Percentiles rank a stretch among this genome's conserved stretches.
phyloP scores from a whole-genome alignment of 1,284 basidiomycete genomes.

The Ceratobasidium sp. region DNA sequence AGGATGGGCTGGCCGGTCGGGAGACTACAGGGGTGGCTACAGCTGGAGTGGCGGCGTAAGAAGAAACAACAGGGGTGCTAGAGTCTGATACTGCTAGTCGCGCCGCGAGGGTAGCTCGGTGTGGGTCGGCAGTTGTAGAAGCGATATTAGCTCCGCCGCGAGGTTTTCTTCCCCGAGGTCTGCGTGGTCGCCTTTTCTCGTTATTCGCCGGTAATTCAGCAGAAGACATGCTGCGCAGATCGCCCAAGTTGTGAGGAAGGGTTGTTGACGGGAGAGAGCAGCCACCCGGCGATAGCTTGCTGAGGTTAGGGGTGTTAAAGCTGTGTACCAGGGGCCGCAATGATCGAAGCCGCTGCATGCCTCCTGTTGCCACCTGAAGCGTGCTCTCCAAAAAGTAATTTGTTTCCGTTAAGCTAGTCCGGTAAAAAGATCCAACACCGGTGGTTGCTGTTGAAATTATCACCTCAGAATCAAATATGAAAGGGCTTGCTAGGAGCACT shows the following conservation, averaged over 20 bases:
- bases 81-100: neutral
- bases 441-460: too few species aligned
- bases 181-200: neutral
- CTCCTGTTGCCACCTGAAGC: too few species aligned
- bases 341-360: neutral
- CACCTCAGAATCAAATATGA: too few species aligned
- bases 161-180: neutral
- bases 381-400: too few species aligned
- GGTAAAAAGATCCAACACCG: too few species aligned
- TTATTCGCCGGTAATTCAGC: neutral
- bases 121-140: slow-evolving; percentile 2
- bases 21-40: slow-evolving; percentile 13
- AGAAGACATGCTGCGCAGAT: slow-evolving; percentile 4
- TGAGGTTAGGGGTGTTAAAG: neutral
- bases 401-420: too few species aligned
- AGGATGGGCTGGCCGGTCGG: slow-evolving; percentile 24
- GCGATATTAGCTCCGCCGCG: neutral
- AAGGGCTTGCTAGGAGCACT: too few species aligned
- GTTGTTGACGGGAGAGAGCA: neutral
- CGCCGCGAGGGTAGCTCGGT: slow-evolving; percentile 9
- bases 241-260: neutral
- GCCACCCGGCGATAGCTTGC: neutral
- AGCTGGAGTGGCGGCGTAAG: slow-evolving; percentile 15
- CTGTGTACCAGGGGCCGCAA: neutral
- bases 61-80: slow-evolving; percentile 24